phyloP scores from a whole-genome alignment of 2,329 filamentous ascomycete genomes.

The Hymenoscyphus salicellus region DNA sequence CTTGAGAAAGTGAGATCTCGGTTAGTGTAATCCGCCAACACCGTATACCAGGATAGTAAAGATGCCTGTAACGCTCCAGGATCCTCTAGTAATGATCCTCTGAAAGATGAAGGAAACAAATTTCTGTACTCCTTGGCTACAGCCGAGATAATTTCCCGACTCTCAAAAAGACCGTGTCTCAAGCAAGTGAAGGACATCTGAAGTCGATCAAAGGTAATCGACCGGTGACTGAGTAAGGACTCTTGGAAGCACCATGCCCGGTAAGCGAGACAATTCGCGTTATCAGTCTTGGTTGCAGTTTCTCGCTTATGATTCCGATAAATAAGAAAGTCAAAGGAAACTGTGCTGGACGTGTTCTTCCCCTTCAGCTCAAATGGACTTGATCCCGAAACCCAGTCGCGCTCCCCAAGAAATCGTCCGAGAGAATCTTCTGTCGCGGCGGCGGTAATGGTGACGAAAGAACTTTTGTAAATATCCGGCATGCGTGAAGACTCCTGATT shows the following conservation, averaged over 20 bases:
- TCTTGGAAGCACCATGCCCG: neutral
- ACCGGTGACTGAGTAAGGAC: neutral
- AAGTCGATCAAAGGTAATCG: neutral
- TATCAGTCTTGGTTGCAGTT: neutral
- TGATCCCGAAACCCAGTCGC: neutral
- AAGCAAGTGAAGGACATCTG: neutral
- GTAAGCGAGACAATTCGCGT: neutral
- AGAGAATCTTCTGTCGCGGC: neutral
- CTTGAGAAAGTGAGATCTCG: neutral
- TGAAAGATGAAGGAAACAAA: neutral
- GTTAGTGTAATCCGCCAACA: neutral
- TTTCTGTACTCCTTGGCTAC: neutral
- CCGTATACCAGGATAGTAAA: neutral
- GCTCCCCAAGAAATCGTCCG: neutral
- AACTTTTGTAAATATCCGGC: constrained; percentile 10
- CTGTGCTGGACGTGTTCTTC: neutral
- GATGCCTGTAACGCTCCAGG: neutral
- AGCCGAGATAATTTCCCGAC: neutral
- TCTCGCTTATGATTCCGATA: neutral
- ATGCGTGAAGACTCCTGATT: neutral
- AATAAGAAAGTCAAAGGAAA: neutral
- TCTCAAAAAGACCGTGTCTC: neutral
- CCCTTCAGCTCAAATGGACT: neutral
- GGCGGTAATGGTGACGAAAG: constrained; percentile 10
- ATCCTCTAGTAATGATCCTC: neutral